A percentile compares a stretch with the other conserved stretches of the same genome.
These are phyloP conservation scores for Candida sp. DNA, from an alignment of 1,139 yeast genomes.

Conservation along the genomic window DNA sequence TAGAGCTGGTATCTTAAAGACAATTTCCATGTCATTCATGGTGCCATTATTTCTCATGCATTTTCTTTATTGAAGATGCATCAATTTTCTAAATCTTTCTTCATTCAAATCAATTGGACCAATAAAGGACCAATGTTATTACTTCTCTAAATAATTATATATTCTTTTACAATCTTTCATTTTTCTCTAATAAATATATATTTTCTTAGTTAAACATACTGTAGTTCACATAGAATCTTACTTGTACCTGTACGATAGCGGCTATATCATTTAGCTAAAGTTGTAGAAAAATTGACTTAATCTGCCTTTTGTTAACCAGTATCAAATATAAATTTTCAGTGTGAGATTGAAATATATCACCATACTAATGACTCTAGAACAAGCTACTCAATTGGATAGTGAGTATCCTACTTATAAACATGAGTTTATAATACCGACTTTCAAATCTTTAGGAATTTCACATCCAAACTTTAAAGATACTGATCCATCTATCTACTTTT, in stretches of 20 bases:
- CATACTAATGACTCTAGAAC: constrained; percentile 12
- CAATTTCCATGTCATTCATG: not conserved
- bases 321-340: not conserved
- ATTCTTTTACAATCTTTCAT: too few species aligned
- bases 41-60: not conserved
- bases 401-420: constrained; percentile 34
- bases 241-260: too few species aligned
- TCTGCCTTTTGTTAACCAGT: not conserved
- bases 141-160: too few species aligned
- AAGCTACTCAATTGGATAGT: constrained; percentile 27
- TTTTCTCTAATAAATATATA: too few species aligned
- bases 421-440: constrained; percentile 59
- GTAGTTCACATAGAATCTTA: too few species aligned
- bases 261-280: too few species aligned
- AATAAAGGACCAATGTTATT: too few species aligned
- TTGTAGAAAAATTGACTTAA: too few species aligned
- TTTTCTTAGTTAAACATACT: too few species aligned
- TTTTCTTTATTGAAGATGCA: not conserved
- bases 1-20: not conserved
- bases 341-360: not conserved
- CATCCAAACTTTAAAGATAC: constrained; percentile 14
- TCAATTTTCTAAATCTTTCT: too few species aligned
- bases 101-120: too few species aligned
- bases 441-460: constrained; percentile 46
- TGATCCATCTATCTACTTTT: constrained; percentile 53